Percentiles rank a stretch among this genome's conserved stretches.
phyloP scores from a whole-genome alignment of 345 rosid species.

The Gossypium stocksii region DNA sequence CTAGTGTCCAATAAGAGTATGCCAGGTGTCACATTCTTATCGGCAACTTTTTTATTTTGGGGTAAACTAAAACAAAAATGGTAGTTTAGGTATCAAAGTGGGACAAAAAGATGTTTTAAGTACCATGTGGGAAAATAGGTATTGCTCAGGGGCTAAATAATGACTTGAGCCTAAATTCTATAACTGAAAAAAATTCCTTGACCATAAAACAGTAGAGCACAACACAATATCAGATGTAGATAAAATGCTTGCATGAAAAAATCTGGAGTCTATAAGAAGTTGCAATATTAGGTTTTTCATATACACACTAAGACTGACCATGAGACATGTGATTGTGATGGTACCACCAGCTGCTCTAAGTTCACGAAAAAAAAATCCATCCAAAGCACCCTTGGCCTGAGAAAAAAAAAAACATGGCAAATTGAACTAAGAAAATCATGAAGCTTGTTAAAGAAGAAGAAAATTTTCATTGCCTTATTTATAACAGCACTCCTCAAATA shows the following conservation, averaged over 20 bases:
- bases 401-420: conserved; percentile 15
- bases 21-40: no score
- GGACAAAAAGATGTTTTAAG: no score
- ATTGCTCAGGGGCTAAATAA: no score
- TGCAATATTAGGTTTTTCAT: neutral
- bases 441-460: neutral
- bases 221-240: neutral
- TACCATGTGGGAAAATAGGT: no score
- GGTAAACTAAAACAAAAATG: no score
- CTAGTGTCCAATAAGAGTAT: no score
- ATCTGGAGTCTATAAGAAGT: neutral
- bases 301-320: conserved; percentile 46
- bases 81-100: no score
- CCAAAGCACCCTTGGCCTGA: conserved; percentile 61
- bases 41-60: no score
- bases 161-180: neutral
- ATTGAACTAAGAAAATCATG: neutral
- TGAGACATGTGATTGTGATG: conserved; percentile 80
- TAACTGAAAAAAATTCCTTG: neutral
- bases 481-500: neutral
- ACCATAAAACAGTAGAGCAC: neutral
- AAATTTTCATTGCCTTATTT: neutral
- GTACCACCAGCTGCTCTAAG: conserved; percentile 79
- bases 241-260: neutral
- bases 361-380: conserved; percentile 56